Evolutionary conservation across 2,329 filamentous ascomycete genomes (phyloP).

Genomic region (Pyrenophora seminiperda): DNA sequence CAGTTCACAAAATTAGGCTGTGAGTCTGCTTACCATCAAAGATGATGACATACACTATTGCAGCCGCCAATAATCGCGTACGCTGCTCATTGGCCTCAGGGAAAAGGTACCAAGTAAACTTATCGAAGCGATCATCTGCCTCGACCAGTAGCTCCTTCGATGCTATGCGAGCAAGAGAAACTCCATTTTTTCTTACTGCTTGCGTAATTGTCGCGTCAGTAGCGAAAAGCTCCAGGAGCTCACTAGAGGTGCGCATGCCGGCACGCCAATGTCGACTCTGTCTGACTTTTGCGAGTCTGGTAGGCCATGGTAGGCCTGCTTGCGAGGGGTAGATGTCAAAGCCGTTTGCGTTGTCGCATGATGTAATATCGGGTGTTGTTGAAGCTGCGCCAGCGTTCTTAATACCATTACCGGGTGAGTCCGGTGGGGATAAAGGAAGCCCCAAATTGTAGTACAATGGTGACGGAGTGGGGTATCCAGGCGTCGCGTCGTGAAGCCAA

Average conservation of each 20-base stretch:
- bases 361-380: background rate
- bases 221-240: background rate
- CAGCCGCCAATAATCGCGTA: background rate
- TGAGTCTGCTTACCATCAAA: conserved; percentile 1
- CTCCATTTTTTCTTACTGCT: background rate
- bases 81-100: conserved; percentile 1
- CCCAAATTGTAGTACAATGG: background rate
- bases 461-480: background rate
- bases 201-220: background rate
- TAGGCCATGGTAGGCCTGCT: background rate
- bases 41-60: conserved; percentile 1
- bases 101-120: background rate
- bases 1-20: background rate
- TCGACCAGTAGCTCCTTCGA: background rate
- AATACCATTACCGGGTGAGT: background rate
- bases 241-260: background rate
- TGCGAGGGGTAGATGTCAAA: background rate
- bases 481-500: background rate
- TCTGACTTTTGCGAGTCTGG: background rate
- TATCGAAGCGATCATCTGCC: background rate
- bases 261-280: background rate
- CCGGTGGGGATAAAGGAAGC: background rate
- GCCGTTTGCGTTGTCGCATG: background rate
- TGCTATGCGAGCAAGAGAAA: background rate
- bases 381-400: background rate